phyloP scores from a whole-genome alignment of 257 asterid genomes.

The Linderniella brevidens region DNA sequence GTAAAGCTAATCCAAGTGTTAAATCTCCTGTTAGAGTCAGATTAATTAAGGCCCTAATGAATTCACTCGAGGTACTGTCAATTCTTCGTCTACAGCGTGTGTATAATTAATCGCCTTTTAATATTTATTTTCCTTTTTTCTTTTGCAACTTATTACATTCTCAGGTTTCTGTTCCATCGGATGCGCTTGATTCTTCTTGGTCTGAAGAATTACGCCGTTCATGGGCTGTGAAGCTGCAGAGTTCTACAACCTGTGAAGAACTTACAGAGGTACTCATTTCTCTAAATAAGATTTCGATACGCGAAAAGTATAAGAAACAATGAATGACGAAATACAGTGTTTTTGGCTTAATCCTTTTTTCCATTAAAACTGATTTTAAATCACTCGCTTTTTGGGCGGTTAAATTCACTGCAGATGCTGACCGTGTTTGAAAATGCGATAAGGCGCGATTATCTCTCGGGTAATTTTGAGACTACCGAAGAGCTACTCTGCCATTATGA shows the following conservation, averaged over 20 bases:
- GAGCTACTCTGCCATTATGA: conserved; percentile 50
- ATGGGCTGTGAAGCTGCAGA: conserved; percentile 69
- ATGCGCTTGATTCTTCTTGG: conserved; percentile 78
- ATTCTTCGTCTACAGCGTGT: too few relatives aligned
- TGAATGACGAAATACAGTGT: too few relatives aligned
- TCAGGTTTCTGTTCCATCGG: conserved; percentile 68
- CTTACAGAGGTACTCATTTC: conserved; percentile 48
- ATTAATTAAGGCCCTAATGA: conserved; percentile 53
- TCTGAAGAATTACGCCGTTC: conserved; percentile 47
- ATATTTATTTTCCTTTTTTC: not conserved
- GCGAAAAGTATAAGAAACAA: too few relatives aligned
- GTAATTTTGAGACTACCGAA: conserved; percentile 73
- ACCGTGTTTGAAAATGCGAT: conserved; percentile 62
- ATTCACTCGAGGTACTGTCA: conserved; percentile 56
- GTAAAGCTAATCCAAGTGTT: conserved; percentile 13
- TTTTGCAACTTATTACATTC: conserved; percentile 3
- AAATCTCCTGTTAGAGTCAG: conserved; percentile 43
- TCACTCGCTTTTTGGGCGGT: not conserved
- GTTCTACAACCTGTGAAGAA: conserved; percentile 39
- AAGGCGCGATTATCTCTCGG: conserved; percentile 55
- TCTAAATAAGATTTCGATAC: too few relatives aligned
- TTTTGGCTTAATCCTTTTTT: not conserved
- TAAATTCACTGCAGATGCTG: conserved; percentile 30
- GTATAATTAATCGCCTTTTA: not conserved
- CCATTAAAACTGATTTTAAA: not conserved